Conservation (phyloP, 805 yeast genomes). For the Kodamaea laetipori region DNA sequence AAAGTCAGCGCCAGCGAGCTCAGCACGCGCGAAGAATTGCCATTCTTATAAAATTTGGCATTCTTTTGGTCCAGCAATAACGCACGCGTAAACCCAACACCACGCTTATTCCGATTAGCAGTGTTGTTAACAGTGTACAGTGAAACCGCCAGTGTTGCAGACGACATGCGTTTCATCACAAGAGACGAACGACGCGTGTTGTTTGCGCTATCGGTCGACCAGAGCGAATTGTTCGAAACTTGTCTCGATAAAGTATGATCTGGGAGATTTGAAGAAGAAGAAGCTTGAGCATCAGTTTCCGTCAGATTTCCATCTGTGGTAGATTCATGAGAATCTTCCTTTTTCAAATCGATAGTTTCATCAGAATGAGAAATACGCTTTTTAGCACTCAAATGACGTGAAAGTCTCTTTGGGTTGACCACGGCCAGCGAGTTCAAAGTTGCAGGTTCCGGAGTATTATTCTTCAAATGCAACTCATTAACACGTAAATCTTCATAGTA, state of each 20-base stretch:
- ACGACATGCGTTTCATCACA: conserved; percentile 32
- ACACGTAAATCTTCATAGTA: conserved; percentile 46
- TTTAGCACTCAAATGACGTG: conserved; percentile 14
- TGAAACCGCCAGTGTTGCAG: conserved; percentile 33
- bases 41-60: conserved; percentile 24
- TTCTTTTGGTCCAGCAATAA: conserved; percentile 33
- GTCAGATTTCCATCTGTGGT: conserved; percentile 6
- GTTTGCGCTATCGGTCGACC: conserved; percentile 37
- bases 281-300: conserved; percentile 1
- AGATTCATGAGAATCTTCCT: conserved; percentile 5
- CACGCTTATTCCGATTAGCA: conserved; percentile 17
- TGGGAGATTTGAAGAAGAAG: background rate
- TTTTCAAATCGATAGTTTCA: conserved; percentile 7
- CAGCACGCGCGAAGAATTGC: conserved; percentile 14
- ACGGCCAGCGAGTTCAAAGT: conserved; percentile 8
- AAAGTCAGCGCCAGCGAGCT: conserved; percentile 10
- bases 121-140: conserved; percentile 24
- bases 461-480: conserved; percentile 44
- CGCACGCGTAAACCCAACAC: conserved; percentile 46
- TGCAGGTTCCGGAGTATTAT: conserved; percentile 3
- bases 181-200: conserved; percentile 27
- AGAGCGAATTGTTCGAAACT: conserved; percentile 34
- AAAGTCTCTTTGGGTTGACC: conserved; percentile 11
- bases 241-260: conserved; percentile 24
- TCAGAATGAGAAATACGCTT: conserved; percentile 8